phyloP scores from a whole-genome alignment of 1,139 yeast species.

The Saccharomyces pastorianus region DNA sequence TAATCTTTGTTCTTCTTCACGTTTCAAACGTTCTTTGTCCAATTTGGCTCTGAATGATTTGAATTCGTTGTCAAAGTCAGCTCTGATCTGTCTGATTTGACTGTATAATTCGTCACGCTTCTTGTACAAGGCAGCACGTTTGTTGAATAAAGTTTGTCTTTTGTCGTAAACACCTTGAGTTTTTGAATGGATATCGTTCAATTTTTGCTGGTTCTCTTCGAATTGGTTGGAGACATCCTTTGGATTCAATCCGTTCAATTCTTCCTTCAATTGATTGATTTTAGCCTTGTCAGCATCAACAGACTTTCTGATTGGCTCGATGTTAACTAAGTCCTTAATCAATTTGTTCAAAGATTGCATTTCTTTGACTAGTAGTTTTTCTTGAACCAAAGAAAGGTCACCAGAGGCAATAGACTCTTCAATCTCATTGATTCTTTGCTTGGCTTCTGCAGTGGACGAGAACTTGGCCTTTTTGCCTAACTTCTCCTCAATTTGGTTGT shows the following conservation, averaged over 20 bases:
- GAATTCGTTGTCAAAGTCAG: constrained; percentile 63
- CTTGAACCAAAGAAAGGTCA: constrained; percentile 79
- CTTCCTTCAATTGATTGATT: constrained; percentile 66
- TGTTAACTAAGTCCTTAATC: constrained; percentile 66
- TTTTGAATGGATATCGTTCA: constrained; percentile 52
- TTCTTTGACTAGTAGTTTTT: constrained; percentile 78
- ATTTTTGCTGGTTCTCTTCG: constrained; percentile 49
- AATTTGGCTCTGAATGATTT: constrained; percentile 63
- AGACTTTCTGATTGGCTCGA: constrained; percentile 68
- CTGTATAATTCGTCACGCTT: constrained; percentile 62
- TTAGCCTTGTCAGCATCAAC: constrained; percentile 76
- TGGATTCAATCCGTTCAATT: constrained; percentile 54
- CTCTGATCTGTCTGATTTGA: constrained; percentile 54
- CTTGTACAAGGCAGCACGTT: constrained; percentile 61
- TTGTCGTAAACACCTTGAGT: constrained; percentile 62
- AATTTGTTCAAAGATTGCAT: constrained; percentile 76
- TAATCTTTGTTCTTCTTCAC: constrained; percentile 59
- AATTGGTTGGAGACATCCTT: constrained; percentile 49
- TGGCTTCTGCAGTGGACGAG: constrained; percentile 73
- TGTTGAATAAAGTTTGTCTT: constrained; percentile 54
- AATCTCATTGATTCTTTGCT: constrained; percentile 57
- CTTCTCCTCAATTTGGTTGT: constrained; percentile 54
- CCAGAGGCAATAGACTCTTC: constrained; percentile 78
- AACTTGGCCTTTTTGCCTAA: constrained; percentile 41
- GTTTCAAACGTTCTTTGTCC: constrained; percentile 60